phyloP scores from a whole-genome alignment of 257 asterid species.

The Paraleonurus japonicus region DNA sequence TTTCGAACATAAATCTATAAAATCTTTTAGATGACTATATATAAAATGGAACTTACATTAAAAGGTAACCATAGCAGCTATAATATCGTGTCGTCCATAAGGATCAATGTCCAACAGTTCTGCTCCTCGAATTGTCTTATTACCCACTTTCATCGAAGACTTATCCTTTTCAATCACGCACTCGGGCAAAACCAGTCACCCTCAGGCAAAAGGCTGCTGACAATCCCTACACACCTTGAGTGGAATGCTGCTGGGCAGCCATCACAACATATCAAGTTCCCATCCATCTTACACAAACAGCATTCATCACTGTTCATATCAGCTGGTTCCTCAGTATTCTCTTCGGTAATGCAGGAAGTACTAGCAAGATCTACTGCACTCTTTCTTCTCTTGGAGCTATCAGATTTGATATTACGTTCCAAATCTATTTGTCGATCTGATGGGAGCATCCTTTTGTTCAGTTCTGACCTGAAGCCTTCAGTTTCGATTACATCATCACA shows the following conservation, averaged over 20 bases:
- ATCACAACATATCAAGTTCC: slow-evolving; percentile 92
- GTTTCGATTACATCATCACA: slow-evolving; percentile 91
- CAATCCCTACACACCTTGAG: slow-evolving; percentile 90
- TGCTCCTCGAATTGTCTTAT: slow-evolving; percentile 69
- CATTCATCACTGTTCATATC: slow-evolving; percentile 95
- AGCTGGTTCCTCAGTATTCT: slow-evolving; percentile 47
- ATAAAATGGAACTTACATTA: slow-evolving; percentile 70
- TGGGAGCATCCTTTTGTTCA: slow-evolving; percentile 59
- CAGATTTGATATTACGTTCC: slow-evolving; percentile 45
- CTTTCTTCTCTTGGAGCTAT: slow-evolving; percentile 57
- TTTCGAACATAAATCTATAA: slow-evolving; percentile 17
- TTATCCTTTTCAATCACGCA: slow-evolving; percentile 68
- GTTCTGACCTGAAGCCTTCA: slow-evolving; percentile 69
- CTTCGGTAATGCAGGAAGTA: slow-evolving; percentile 63
- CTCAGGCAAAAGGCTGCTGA: slow-evolving; percentile 79
- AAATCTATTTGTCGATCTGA: slow-evolving; percentile 53
- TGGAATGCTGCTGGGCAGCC: slow-evolving; percentile 99
- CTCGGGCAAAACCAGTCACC: slow-evolving; percentile 99
- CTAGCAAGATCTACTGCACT: slow-evolving; percentile 46
- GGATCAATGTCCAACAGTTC: slow-evolving; percentile 79
- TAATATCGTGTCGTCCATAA: slow-evolving; percentile 62
- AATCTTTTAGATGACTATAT: slow-evolving; percentile 16
- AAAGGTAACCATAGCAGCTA: slow-evolving; percentile 83
- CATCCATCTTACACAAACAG: slow-evolving; percentile 94
- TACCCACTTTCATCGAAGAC: slow-evolving; percentile 57